These are phyloP conservation scores for Ochromonas danica DNA, from an alignment of 108 stramenopile species.

Conservation along the genomic window DNA sequence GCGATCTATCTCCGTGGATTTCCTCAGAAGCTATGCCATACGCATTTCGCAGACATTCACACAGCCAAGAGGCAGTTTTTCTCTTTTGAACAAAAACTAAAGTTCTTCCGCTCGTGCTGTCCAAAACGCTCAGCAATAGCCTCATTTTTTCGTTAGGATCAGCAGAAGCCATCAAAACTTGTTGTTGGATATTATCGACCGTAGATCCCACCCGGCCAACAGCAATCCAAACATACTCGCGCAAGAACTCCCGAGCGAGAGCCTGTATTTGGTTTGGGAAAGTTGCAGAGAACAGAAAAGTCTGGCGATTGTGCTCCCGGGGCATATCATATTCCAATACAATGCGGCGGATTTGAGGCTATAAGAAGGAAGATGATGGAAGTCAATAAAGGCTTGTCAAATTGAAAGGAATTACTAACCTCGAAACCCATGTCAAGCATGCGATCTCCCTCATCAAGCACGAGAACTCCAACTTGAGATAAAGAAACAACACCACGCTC, in stretches of 20 bases:
- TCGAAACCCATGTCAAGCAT: constrained; percentile 24
- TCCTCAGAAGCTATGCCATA: background rate
- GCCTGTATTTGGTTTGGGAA: constrained; percentile 45
- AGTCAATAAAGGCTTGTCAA: background rate
- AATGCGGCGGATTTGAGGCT: constrained; percentile 32
- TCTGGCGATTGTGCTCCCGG: constrained; percentile 28
- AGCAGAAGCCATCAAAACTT: background rate
- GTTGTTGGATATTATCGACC: background rate
- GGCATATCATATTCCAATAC: constrained; percentile 3
- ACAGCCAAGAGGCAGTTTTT: constrained; percentile 16
- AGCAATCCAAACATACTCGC: constrained; percentile 42
- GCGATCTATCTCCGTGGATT: constrained; percentile 43
- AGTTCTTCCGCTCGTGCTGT: background rate
- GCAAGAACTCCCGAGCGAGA: constrained; percentile 37
- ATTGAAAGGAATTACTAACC: background rate
- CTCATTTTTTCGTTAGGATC: background rate
- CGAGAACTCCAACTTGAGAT: background rate
- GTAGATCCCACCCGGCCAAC: constrained; percentile 52
- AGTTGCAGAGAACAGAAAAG: constrained; percentile 51
- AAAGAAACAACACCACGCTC: constrained; percentile 31
- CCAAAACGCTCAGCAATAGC: background rate
- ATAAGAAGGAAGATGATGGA: background rate
- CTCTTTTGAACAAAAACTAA: constrained; percentile 26
- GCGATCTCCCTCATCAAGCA: constrained; percentile 31
- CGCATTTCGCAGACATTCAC: background rate